A percentile compares a stretch with the other conserved stretches of the same genome.
These are phyloP conservation scores for Amorphotheca resinae DNA, from an alignment of 495 filamentous ascomycete genomes.

Conservation along the genomic window DNA sequence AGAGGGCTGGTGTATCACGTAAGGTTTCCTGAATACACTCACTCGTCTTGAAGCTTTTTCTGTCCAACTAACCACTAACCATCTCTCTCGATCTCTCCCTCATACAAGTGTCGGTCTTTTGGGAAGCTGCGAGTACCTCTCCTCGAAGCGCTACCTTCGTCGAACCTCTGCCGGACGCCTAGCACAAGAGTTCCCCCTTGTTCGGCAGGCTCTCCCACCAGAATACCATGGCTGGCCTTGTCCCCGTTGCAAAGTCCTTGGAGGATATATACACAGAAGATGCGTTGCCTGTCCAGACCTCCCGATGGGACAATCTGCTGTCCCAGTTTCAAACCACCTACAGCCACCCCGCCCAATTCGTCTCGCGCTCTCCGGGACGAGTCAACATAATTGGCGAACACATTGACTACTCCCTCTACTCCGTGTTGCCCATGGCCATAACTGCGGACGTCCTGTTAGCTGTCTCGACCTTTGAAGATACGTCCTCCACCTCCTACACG, in stretches of 20 bases:
- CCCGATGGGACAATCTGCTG: conserved; percentile 62
- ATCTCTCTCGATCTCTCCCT: no score
- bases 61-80: no score
- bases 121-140: no score
- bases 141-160: no score
- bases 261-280: conserved; percentile 57
- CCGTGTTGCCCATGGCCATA: conserved; percentile 91
- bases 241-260: conserved; percentile 47
- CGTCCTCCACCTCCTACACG: conserved; percentile 29
- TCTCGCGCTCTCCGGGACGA: conserved; percentile 80
- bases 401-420: conserved; percentile 96
- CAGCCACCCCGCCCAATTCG: conserved; percentile 59
- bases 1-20: no score
- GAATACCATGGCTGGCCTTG: conserved; percentile 38
- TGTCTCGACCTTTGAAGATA: conserved; percentile 47
- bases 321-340: conserved; percentile 62
- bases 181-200: no score
- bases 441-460: conserved; percentile 83
- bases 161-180: no score
- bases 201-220: no score
- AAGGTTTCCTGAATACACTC: no score
- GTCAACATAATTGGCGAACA: conserved; percentile 99
- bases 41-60: no score
- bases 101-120: no score
- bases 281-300: conserved; percentile 39